Base-by-base conservation (phyloP, 176 grass and related monocot genomes). In the Triticum turgidum region DNA sequence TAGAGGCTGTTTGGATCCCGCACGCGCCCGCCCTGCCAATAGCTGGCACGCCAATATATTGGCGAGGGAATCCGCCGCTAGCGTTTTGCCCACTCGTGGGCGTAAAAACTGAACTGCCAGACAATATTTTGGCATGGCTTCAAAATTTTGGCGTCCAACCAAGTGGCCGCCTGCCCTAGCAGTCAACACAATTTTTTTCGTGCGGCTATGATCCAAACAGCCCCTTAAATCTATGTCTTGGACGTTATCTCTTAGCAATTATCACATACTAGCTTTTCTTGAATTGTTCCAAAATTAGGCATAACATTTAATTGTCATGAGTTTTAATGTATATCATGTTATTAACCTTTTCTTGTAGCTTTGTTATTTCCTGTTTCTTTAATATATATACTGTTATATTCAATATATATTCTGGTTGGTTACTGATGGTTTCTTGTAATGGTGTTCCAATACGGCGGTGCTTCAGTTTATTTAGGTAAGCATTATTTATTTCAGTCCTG, bases 401-500 rank as follows among this genome's bases (percentile, higher is more conserved):
- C 32, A 3, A 59, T n/a, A 14, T 81, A 12, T 65, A 65, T 65
- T 86, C 49, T 63, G 34, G 62, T 6, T 73, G 37, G 7, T 82
- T 88, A 87, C 91, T 92, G 79, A 88, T 58, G 63, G 24, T 63
- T 87, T 87, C 69, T 79, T 94, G 29, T 56, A 72, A 61, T 83
- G 86, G 42, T 89, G 76, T 30, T 91, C 77, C 62, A 44, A 25
- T n/a, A 15, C 42, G 90, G 69, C 8, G 90, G 30, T 66, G 84
- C 90, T 91, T 96, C 92, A 99, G 97, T 99, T 75, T 99, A 96
- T 94, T 84, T 99, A 94, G 97, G 97, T 99, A 92, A 94, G 45
- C 52, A 56, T 11, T 67, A 30, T 73, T 32, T 83, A 64, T 80
- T 58, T 44, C 54, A 69, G 45, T 66, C 78, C 21, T 70, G 27